Evolutionary conservation across 495 filamentous ascomycete species (phyloP), one percentile per base, ranked within the genome.

Genomic region (Aspergillus sclerotioniger): DNA sequence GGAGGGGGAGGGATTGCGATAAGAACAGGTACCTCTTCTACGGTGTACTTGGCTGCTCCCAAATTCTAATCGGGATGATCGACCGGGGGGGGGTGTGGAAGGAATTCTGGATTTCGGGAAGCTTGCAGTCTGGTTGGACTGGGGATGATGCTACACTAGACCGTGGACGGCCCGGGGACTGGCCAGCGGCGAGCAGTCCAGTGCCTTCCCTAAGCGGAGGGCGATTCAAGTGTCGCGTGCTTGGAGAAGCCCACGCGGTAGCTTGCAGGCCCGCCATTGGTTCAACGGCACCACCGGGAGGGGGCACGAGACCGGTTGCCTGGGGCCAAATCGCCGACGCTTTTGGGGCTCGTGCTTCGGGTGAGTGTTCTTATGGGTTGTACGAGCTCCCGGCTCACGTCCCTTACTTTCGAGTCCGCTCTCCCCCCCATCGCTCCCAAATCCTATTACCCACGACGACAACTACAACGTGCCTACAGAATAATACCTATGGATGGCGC

Each of bases 161-260:
- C 33, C 9, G 33, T 9, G 33, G 33, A 35, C 9, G 25, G 25
- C 2, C 25, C 25, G 25, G 25, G 25, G 25, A 25, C 25, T 25
- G 25, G 25, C 25, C 25, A 25, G 25, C 25, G 25, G 25, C 25
- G 25, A 5, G 25, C 25, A 3, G 25, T 25, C 25, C 25, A 25
- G 25, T 25, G 2, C 25, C 25, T 25, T 25, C 25, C 25, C 25
- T 25, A 25, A 25, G 25, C 25, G 25, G 25, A 2, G 25, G 25
- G 5, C 25, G 25, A 25, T 25, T 25, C 17, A 28, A 66, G 71
- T 79, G 76, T 79, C 76, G 76, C 76, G 76, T 79, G 76, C 76
- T 76, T 73, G 56, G 41, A 52, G 53, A 48, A 55, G 70, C 71
- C 69, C 72, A 72, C 73, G 70, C 68, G 74, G 59, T 51, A 51